A percentile compares a stretch with the other conserved stretches of the same genome.
phyloP scores from a whole-genome alignment of 306 rosid species.

The Medicago truncatula region DNA sequence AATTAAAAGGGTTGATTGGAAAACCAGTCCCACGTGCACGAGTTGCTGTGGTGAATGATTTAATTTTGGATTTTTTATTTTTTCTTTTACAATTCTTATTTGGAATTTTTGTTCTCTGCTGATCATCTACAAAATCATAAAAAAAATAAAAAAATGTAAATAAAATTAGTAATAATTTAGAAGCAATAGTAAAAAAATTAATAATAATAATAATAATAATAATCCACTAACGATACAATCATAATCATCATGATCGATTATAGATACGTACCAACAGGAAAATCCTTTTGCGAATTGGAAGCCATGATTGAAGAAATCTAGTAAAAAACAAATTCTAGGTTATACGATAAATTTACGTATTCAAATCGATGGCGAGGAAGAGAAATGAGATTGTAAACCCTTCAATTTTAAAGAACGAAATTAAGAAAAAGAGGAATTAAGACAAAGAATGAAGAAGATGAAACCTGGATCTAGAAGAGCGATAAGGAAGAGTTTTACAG shows the following conservation, averaged over 20 bases:
- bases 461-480: constrained; percentile 38
- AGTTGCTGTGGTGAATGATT: constrained; percentile 56
- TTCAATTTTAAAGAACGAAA: no score
- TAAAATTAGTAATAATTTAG: constrained; percentile 4
- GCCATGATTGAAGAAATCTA: constrained; percentile 56
- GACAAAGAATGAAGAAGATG: background rate
- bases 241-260: background rate
- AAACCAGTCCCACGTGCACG: constrained; percentile 64
- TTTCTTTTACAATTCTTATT: constrained; percentile 1
- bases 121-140: constrained; percentile 58
- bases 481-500: background rate
- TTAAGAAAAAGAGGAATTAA: background rate
- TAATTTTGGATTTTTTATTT: constrained; percentile 5
- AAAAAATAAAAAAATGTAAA: constrained; percentile 25
- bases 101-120: constrained; percentile 56
- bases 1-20: constrained; percentile 85
- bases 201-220: no score
- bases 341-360: background rate
- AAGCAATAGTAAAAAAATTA: background rate
- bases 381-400: no score
- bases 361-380: background rate
- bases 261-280: constrained; percentile 56
- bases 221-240: background rate
- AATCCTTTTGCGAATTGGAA: constrained; percentile 65
- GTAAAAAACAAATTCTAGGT: constrained; percentile 10